phyloP scores from a whole-genome alignment of 2,329 filamentous ascomycete genomes.

The Sporothrix globosa region DNA sequence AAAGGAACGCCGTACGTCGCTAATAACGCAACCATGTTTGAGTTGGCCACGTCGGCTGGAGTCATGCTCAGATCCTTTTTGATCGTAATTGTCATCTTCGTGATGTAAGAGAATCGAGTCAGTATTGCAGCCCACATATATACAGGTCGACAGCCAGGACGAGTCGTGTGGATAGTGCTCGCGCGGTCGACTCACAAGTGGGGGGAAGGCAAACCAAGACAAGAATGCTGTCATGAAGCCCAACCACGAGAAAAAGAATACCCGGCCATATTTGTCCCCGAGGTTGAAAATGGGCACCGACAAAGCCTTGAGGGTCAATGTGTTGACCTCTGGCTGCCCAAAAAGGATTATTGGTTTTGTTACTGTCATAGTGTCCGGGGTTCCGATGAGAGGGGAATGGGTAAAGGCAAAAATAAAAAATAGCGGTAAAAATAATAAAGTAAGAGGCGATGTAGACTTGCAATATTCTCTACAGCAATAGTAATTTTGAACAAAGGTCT shows the following conservation, averaged over 20 bases:
- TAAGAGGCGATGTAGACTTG: no score
- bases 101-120: not conserved
- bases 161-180: not conserved
- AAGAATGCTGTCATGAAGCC: conserved; percentile 87
- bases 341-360: conserved; percentile 41
- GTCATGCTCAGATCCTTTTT: conserved; percentile 75
- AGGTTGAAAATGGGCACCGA: conserved; percentile 80
- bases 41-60: conserved; percentile 75
- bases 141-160: no score
- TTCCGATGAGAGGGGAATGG: no score
- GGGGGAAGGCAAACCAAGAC: conserved; percentile 92
- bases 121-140: not conserved
- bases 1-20: conserved; percentile 57
- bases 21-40: conserved; percentile 81
- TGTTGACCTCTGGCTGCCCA: conserved; percentile 73
- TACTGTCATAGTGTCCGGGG: no score
- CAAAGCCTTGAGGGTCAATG: conserved; percentile 78
- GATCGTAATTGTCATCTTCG: conserved; percentile 70
- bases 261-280: conserved; percentile 76
- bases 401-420: no score
- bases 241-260: conserved; percentile 88
- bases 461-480: no score
- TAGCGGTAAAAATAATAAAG: no score
- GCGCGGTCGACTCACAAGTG: conserved; percentile 50
- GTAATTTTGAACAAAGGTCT: no score